Conservation (phyloP, 192 early-diverging fungal genomes). For the Funneliformis geosporum region DNA sequence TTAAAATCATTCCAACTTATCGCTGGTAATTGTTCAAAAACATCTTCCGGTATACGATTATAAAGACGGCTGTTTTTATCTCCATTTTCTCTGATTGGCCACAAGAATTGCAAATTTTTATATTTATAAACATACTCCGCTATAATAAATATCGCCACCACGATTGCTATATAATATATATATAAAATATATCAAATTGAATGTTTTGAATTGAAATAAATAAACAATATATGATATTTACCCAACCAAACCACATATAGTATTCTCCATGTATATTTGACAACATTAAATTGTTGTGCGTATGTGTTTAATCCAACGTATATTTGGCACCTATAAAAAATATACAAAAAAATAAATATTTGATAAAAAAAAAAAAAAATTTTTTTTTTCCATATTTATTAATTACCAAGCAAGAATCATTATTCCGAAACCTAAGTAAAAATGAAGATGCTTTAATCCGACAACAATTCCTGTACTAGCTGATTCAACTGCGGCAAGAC, state of each 20-base stretch:
- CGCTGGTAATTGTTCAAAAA: not conserved
- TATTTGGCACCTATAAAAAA: not conserved
- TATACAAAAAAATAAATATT: not conserved
- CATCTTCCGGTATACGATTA: not conserved
- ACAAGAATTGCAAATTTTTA: constrained; percentile 7
- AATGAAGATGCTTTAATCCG: constrained; percentile 22
- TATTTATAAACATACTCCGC: not conserved
- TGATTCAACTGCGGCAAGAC: constrained; percentile 7
- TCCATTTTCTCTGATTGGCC: not conserved
- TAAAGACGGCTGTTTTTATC: not conserved
- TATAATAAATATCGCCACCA: not conserved
- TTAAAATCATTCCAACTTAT: constrained; percentile 6
- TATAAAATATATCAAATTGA: not conserved
- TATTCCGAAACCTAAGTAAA: constrained; percentile 12
- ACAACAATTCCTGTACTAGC: constrained; percentile 13
- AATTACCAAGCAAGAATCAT: constrained; percentile 24
- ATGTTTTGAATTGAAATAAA: not conserved
- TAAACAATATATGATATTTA: not conserved
- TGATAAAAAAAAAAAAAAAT: not conserved
- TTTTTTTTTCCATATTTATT: not conserved
- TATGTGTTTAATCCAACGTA: not conserved
- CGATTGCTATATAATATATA: not conserved
- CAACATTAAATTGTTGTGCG: not conserved
- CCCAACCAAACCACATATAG: not conserved
- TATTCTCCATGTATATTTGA: too few species aligned